Conservation (phyloP, 495 filamentous ascomycete genomes). For the Neurospora sp. region DNA sequence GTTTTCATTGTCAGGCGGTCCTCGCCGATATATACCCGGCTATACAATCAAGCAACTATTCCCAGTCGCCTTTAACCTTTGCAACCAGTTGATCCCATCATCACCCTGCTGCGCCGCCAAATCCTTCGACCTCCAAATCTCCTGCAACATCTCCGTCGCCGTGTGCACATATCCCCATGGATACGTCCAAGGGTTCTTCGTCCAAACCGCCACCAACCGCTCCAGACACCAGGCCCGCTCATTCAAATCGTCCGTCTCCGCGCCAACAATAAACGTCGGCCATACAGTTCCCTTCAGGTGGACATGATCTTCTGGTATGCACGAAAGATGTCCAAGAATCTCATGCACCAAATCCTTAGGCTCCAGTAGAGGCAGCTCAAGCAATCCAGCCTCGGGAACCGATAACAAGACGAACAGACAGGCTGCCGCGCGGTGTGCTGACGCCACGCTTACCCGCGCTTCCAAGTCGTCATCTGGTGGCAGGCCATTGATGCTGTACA, state of each 20-base stretch:
- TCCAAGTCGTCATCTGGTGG: constrained; percentile 18
- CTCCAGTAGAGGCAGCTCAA: constrained; percentile 1
- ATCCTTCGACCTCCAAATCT: constrained; percentile 31
- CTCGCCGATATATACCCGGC: not conserved
- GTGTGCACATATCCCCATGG: constrained; percentile 38
- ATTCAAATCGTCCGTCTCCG: constrained; percentile 30
- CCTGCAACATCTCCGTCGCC: constrained; percentile 29
- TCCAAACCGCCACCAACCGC: constrained; percentile 26
- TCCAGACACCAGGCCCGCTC: constrained; percentile 27
- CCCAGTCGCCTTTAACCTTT: constrained; percentile 20
- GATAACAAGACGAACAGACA: constrained; percentile 28
- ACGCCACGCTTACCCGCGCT: constrained; percentile 32
- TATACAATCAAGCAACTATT: constrained; percentile 34
- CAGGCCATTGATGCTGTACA: constrained; percentile 24
- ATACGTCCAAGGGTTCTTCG: constrained; percentile 21
- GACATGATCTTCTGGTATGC: constrained; percentile 32
- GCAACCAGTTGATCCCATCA: constrained; percentile 24
- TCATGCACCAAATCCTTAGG: constrained; percentile 32
- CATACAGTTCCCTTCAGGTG: constrained; percentile 48
- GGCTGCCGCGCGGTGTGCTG: constrained; percentile 35
- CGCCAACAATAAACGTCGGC: constrained; percentile 47
- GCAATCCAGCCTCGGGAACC: constrained; percentile 10
- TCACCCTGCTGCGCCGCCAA: not conserved
- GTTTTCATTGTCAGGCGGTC: not conserved
- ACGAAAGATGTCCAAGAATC: constrained; percentile 32